These are phyloP conservation scores for Fusarium sp. DNA, from an alignment of 2,329 filamentous ascomycete species.

Conservation along the genomic window DNA sequence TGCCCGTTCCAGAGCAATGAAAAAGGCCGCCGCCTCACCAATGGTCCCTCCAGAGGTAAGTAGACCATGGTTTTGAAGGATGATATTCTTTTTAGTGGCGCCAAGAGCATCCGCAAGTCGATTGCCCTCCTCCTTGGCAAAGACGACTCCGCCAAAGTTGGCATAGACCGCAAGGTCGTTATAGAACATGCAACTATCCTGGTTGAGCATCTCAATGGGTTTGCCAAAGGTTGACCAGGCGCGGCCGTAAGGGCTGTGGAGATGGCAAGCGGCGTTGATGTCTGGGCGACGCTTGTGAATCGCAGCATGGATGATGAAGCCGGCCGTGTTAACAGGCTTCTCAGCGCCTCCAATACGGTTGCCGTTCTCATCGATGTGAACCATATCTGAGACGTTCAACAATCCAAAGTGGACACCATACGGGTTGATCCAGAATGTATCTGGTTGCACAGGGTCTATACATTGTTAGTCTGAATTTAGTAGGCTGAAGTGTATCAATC, in stretches of 20 bases:
- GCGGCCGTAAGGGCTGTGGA: slow-evolving; percentile 74
- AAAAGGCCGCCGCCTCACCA: slow-evolving; percentile 79
- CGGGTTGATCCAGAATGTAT: slow-evolving; percentile 67
- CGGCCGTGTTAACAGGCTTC: slow-evolving; percentile 75
- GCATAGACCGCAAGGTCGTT: slow-evolving; percentile 73
- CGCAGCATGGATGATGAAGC: slow-evolving; percentile 78
- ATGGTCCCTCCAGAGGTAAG: slow-evolving; percentile 78
- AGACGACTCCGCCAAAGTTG: slow-evolving; percentile 63
- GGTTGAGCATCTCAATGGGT: slow-evolving; percentile 77
- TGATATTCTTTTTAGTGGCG: slow-evolving; percentile 68
- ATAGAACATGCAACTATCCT: slow-evolving; percentile 75
- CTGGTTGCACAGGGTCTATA: slow-evolving; percentile 52
- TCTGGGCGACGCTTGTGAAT: slow-evolving; percentile 75
- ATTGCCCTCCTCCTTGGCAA: slow-evolving; percentile 74
- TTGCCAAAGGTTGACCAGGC: slow-evolving; percentile 76
- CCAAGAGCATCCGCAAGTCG: slow-evolving; percentile 75
- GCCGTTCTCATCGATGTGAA: slow-evolving; percentile 72
- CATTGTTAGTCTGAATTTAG: slow-evolving; percentile 21
- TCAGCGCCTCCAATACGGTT: slow-evolving; percentile 73
- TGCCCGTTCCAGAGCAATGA: slow-evolving; percentile 75
- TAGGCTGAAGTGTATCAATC: neutral
- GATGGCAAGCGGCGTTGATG: slow-evolving; percentile 76
- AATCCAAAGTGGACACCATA: slow-evolving; percentile 76
- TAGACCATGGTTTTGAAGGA: slow-evolving; percentile 79
- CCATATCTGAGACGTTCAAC: slow-evolving; percentile 76